Conservation (phyloP, 352 stramenopile genomes). For the Phytophthora niederhauseri region DNA sequence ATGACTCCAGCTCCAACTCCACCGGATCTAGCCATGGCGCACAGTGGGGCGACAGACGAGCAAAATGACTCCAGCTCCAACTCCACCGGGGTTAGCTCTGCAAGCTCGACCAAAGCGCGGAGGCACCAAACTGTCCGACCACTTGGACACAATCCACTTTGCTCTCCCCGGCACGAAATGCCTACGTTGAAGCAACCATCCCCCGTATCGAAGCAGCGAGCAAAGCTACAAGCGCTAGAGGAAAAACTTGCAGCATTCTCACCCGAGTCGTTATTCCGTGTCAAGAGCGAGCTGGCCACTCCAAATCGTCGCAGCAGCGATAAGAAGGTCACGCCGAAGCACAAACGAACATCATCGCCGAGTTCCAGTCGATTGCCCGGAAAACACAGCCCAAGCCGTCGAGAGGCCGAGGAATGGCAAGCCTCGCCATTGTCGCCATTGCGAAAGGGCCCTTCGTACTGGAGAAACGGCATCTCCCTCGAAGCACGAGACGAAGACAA, state of each 20-base stretch:
- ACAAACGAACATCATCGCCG: slow-evolving; percentile 5
- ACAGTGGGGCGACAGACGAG: slow-evolving; percentile 10
- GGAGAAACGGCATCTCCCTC: slow-evolving; percentile 60
- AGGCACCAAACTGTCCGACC: slow-evolving; percentile 3
- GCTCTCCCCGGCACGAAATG: not conserved
- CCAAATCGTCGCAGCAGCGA: slow-evolving; percentile 4
- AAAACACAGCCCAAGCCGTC: not conserved
- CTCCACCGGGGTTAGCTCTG: slow-evolving; percentile 26
- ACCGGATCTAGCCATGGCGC: slow-evolving; percentile 19
- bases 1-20: slow-evolving; percentile 14
- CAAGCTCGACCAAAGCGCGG: slow-evolving; percentile 12
- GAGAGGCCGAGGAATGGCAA: slow-evolving; percentile 29
- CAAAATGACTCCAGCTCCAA: slow-evolving; percentile 11
- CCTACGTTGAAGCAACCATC: slow-evolving; percentile 31
- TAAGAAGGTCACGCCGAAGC: not conserved
- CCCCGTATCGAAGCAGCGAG: slow-evolving; percentile 53
- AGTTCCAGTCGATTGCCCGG: not conserved
- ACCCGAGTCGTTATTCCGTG: slow-evolving; percentile 51
- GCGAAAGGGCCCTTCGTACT: slow-evolving; percentile 50
- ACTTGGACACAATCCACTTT: slow-evolving; percentile 10
- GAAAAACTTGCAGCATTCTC: slow-evolving; percentile 61
- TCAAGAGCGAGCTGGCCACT: slow-evolving; percentile 27
- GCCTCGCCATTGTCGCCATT: slow-evolving; percentile 55
- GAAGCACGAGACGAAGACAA: slow-evolving; percentile 22
- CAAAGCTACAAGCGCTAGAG: slow-evolving; percentile 61